phyloP scores from a whole-genome alignment of 139 green algal species.

The Tetradesmus lagerheimii region DNA sequence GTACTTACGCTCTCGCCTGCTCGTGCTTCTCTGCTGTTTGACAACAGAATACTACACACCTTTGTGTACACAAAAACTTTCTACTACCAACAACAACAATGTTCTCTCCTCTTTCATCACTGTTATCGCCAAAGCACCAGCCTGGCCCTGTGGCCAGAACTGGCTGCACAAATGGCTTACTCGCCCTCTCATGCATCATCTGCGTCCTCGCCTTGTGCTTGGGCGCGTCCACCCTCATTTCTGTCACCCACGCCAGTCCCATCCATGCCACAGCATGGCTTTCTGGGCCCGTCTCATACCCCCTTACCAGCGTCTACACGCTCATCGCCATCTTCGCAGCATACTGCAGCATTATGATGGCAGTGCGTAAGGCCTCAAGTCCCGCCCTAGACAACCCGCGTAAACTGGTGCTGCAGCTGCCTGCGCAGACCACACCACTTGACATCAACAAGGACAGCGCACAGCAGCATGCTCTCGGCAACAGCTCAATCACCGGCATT shows the following conservation, averaged over 20 bases:
- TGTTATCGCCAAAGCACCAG: not conserved
- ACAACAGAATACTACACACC: not conserved
- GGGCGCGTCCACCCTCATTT: not conserved
- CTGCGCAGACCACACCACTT: not conserved
- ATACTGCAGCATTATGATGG: not conserved
- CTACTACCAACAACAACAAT: not conserved
- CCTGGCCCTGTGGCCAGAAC: not conserved
- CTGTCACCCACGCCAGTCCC: not conserved
- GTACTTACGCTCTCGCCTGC: not conserved
- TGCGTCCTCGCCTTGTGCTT: not conserved
- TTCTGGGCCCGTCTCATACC: not conserved
- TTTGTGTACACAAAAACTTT: not conserved
- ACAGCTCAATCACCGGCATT: not conserved
- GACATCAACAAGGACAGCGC: not conserved
- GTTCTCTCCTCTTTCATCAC: not conserved
- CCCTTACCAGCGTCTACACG: not conserved
- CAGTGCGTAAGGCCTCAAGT: not conserved
- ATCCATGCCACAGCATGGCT: not conserved
- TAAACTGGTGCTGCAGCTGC: not conserved
- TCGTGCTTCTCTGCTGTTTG: not conserved
- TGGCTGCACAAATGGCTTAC: not conserved
- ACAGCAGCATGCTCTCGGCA: not conserved
- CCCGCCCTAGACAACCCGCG: no score
- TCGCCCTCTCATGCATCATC: not conserved
- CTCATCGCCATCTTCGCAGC: not conserved